phyloP scores from a whole-genome alignment of 768 basidiomycete genomes.

The Lactarius vividus region DNA sequence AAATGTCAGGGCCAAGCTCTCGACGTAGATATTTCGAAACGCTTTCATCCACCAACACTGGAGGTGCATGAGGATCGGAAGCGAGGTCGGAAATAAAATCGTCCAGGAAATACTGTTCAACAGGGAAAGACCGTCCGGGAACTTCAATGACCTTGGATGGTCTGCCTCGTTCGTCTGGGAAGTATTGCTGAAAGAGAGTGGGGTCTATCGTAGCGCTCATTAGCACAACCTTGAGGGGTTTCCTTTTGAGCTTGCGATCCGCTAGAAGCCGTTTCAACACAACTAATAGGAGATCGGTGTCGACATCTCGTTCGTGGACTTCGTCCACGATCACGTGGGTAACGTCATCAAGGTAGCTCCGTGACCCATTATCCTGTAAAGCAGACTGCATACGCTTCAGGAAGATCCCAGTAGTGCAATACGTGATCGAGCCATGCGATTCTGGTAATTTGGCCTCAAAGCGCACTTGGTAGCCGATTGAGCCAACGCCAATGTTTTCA shows the following conservation, averaged over 20 bases:
- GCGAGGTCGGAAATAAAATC: slow-evolving; percentile 61
- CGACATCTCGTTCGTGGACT: slow-evolving; percentile 93
- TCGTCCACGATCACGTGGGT: slow-evolving; percentile 94
- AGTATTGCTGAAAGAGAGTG: slow-evolving; percentile 84
- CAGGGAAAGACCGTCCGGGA: slow-evolving; percentile 91
- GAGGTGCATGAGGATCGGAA: slow-evolving; percentile 40
- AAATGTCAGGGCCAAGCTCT: slow-evolving; percentile 50
- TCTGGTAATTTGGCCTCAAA: slow-evolving; percentile 82
- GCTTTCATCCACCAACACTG: slow-evolving; percentile 69
- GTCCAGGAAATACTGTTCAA: slow-evolving; percentile 76
- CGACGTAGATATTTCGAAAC: slow-evolving; percentile 70
- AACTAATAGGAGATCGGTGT: slow-evolving; percentile 86
- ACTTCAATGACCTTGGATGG: slow-evolving; percentile 74
- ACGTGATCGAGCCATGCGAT: slow-evolving; percentile 81
- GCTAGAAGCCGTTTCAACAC: slow-evolving; percentile 81
- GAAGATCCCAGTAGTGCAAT: slow-evolving; percentile 92
- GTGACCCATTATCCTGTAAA: slow-evolving; percentile 45
- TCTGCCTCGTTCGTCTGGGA: slow-evolving; percentile 56
- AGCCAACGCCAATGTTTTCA: slow-evolving; percentile 56
- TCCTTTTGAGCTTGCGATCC: slow-evolving; percentile 64
- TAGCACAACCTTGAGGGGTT: slow-evolving; percentile 80
- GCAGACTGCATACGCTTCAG: slow-evolving; percentile 80
- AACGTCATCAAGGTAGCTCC: slow-evolving; percentile 60
- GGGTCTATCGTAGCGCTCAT: slow-evolving; percentile 98
- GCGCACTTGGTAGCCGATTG: slow-evolving; percentile 89